Evolutionary conservation across 2,329 filamentous ascomycete genomes (phyloP).

Genomic region (Penicillium carneum): DNA sequence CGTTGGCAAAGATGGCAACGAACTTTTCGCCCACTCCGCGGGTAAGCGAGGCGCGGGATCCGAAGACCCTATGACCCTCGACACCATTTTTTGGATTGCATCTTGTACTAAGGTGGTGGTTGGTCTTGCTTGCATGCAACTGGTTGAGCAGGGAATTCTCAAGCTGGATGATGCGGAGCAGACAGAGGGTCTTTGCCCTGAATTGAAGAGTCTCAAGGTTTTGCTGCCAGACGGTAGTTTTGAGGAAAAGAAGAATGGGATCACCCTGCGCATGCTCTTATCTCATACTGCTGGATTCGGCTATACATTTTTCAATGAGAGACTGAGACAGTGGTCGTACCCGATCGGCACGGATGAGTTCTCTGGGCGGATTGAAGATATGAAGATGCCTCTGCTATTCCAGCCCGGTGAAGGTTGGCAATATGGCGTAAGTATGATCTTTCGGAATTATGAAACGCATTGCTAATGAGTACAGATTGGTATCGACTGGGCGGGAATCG

Average conservation of each 20-base stretch:
- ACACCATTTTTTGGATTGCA: constrained; percentile 65
- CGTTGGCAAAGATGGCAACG: constrained; percentile 12
- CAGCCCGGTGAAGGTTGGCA: constrained; percentile 70
- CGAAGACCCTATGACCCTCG: constrained; percentile 56
- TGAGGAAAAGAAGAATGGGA: constrained; percentile 56
- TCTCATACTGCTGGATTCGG: constrained; percentile 64
- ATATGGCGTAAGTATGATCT: constrained; percentile 59
- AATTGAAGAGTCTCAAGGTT: constrained; percentile 54
- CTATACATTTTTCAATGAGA: constrained; percentile 63
- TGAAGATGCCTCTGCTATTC: constrained; percentile 64
- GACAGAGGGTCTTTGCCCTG: constrained; percentile 52
- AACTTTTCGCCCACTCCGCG: constrained; percentile 8
- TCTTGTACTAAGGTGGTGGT: constrained; percentile 59
- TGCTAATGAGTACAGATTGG: constrained; percentile 48
- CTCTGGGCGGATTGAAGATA: constrained; percentile 60
- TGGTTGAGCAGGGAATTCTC: constrained; percentile 55
- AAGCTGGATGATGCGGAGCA: constrained; percentile 52
- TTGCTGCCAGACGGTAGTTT: constrained; percentile 46
- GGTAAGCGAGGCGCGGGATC: constrained; percentile 38
- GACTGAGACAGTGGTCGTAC: constrained; percentile 56
- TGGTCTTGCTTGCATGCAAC: constrained; percentile 57
- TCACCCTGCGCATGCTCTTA: constrained; percentile 67
- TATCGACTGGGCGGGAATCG: constrained; percentile 63
- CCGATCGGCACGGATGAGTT: constrained; percentile 66
- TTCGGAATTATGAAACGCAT: neutral